These are phyloP conservation scores for Pyrus hybrid DNA, from an alignment of 331 rosid species.

Conservation along the genomic window DNA sequence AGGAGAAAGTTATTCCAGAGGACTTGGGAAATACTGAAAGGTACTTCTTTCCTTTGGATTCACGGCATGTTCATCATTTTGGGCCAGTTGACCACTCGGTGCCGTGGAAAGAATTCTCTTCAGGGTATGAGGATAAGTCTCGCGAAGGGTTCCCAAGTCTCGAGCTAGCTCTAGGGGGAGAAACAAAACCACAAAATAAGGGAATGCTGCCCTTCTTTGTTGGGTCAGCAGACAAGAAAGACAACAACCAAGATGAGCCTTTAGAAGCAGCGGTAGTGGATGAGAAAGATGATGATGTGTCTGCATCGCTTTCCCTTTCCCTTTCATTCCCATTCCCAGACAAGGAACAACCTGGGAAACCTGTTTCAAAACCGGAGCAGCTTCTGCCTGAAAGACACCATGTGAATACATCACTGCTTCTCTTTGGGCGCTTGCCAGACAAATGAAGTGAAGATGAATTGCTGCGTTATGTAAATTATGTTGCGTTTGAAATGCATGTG, in stretches of 20 bases:
- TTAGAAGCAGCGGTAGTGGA: constrained; percentile 23
- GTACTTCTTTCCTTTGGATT: constrained; percentile 68
- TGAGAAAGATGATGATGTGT: constrained; percentile 48
- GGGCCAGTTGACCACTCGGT: constrained; percentile 8
- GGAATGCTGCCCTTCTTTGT: constrained; percentile 62
- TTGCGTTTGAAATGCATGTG: constrained; percentile 19
- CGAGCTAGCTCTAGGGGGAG: constrained; percentile 83
- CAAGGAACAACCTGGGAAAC: constrained; percentile 39
- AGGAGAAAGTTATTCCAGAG: constrained; percentile 62
- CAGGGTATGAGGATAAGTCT: constrained; percentile 21
- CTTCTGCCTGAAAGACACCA: constrained; percentile 45
- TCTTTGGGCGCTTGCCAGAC: constrained; percentile 52
- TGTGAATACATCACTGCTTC: constrained; percentile 51
- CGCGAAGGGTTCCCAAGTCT: constrained; percentile 60
- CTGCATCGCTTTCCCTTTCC: constrained; percentile 82
- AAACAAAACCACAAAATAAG: constrained; percentile 48
- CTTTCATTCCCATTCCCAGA: constrained; percentile 72
- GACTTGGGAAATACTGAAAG: constrained; percentile 60
- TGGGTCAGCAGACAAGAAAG: constrained; percentile 46
- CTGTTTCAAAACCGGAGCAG: constrained; percentile 48
- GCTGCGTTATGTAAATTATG: constrained; percentile 31
- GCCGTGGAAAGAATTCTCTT: constrained; percentile 19
- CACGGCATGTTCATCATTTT: constrained; percentile 20
- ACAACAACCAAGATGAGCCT: constrained; percentile 31
- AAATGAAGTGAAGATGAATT: constrained; percentile 30